Evolutionary conservation across 177 flowering plant genomes (phyloP), one percentile per base, ranked within the genome.

Genomic region (Tripterygium wilfordii): DNA sequence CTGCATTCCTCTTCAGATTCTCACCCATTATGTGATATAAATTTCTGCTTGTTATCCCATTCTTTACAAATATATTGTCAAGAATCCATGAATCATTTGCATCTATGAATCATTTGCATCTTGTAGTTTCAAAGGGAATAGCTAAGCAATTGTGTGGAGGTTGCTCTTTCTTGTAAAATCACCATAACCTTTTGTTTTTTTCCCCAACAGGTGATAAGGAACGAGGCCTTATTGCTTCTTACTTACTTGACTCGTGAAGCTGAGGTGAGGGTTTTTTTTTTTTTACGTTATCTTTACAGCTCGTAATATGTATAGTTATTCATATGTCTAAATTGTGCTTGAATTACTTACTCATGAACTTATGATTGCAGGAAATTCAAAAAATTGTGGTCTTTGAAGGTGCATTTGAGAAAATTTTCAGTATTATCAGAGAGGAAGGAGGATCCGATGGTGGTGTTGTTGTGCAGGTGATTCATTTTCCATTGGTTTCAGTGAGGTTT

Each of bases 361-460:
- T 35, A 28, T 48, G 45, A 37, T 56, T 62, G 37, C 70, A 92
- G 97, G 99, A 92, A 59, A 92, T 92, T 65, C 95, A 92, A 81
- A 92, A 92, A 64, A 86, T 92, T 64, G 70, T 92, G 38, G 99
- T 92, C 47, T 92, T 92, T 69, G 99, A 92, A 74, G 96, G 97
- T 51, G 97, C 88, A 42, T 87, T 94, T 67, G 99, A 94, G 58
- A 94, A 94, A 71, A 89, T 94, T n/a, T 94, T 94, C 66, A 82
- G 90, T 63, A 87, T 94, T 32, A 78, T 94, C 28, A 94, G 72
- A 62, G 99, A 87, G 74, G 99, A 94, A 66, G 99, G 99, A 47
- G 96, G 90, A 38, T 81, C 99, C 38, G 99, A 89, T 42, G 99
- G 99, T 33, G 99, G 97, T 53, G 97, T 92, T 54, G 99, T 92